phyloP scores from a whole-genome alignment of 257 asterid genomes.

The Ajuga chamaepitys region DNA sequence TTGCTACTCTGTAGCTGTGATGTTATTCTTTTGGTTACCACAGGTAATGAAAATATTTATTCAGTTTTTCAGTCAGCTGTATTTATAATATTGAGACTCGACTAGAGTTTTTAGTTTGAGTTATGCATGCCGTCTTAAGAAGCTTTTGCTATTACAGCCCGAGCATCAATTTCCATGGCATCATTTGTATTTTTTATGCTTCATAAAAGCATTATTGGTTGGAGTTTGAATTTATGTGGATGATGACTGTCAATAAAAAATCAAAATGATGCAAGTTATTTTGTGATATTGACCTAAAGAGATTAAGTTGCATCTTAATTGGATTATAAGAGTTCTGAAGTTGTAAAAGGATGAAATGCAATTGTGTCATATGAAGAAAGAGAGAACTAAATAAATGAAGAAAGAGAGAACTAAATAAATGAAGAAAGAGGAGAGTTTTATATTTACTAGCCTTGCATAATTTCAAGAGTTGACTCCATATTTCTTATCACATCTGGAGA shows the following conservation, averaged over 20 bases:
- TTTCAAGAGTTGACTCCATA: background rate
- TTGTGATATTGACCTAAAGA: background rate
- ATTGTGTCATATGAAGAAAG: background rate
- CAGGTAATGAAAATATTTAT: slow-evolving; percentile 41
- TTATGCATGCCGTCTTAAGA: background rate
- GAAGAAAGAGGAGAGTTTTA: background rate
- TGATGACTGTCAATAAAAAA: background rate
- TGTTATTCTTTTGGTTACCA: slow-evolving; percentile 63
- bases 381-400: background rate
- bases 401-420: too few species aligned
- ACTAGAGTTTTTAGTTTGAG: background rate
- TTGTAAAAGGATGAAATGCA: background rate
- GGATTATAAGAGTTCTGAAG: background rate
- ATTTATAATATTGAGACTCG: background rate
- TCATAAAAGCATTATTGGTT: background rate
- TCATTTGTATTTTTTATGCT: background rate
- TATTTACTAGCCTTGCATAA: background rate
- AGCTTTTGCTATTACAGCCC: background rate
- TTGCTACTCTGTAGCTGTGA: slow-evolving; percentile 84
- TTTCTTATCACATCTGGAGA: background rate
- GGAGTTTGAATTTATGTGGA: background rate
- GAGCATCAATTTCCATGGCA: background rate
- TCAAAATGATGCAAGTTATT: slow-evolving; percentile 1
- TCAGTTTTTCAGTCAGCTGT: slow-evolving; percentile 1
- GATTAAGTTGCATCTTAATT: background rate